These are phyloP conservation scores for Cystobasidium onofrii DNA, from an alignment of 768 basidiomycete species.

Conservation along the genomic window DNA sequence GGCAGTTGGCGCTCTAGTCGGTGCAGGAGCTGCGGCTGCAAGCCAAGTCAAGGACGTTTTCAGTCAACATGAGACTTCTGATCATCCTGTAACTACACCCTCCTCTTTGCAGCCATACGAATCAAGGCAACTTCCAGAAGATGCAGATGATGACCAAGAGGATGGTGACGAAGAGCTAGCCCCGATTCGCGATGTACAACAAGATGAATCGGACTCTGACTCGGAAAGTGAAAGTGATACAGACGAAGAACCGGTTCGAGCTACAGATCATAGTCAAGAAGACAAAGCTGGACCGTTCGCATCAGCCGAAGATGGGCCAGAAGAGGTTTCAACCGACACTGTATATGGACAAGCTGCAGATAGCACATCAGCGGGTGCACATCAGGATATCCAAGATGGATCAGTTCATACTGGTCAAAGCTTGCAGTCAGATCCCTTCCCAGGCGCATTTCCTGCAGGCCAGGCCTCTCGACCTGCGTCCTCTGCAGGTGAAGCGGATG, in stretches of 20 bases:
- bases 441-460: slow-evolving; percentile 9
- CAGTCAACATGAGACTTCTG: background rate
- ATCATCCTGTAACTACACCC: background rate
- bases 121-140: slow-evolving; percentile 1
- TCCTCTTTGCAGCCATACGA: background rate
- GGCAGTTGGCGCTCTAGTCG: background rate
- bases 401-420: background rate
- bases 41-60: background rate
- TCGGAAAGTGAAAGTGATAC: background rate
- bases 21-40: background rate
- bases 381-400: background rate
- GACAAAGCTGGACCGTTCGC: background rate
- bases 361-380: background rate
- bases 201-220: slow-evolving; percentile 21
- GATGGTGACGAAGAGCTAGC: background rate
- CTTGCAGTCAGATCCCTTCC: background rate
- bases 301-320: background rate
- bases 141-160: background rate
- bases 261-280: background rate
- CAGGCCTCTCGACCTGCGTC: background rate
- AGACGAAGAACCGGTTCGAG: background rate
- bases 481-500: background rate
- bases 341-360: too few relatives aligned
- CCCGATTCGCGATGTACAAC: slow-evolving; percentile 4
- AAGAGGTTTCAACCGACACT: too few relatives aligned